Evolutionary conservation across 2,329 filamentous ascomycete species (phyloP).

Genomic region (Fusarium tanahbumbuense): DNA sequence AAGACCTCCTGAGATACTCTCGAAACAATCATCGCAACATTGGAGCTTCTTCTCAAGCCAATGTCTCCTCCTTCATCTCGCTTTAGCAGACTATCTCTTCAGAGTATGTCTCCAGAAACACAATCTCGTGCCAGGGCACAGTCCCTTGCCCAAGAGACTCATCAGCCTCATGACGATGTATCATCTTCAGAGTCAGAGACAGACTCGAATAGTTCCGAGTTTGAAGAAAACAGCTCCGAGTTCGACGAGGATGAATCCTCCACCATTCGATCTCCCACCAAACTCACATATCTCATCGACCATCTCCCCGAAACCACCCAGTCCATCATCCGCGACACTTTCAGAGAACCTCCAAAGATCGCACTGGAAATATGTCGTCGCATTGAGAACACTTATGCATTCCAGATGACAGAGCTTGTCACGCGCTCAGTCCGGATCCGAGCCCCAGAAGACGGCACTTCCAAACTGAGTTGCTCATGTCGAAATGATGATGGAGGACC

Average conservation of each 20-base stretch:
- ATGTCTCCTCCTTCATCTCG: slow-evolving; percentile 46
- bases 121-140: slow-evolving; percentile 28
- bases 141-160: slow-evolving; percentile 9
- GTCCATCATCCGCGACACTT: slow-evolving; percentile 57
- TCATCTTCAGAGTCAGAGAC: slow-evolving; percentile 46
- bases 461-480: slow-evolving; percentile 62
- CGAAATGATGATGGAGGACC: slow-evolving; percentile 49
- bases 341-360: slow-evolving; percentile 62
- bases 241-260: slow-evolving; percentile 48
- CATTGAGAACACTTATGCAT: slow-evolving; percentile 63
- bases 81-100: slow-evolving; percentile 48
- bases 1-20: slow-evolving; percentile 1
- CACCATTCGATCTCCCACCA: slow-evolving; percentile 54
- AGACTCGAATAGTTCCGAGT: slow-evolving; percentile 33
- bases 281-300: slow-evolving; percentile 56
- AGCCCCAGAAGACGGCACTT: slow-evolving; percentile 53
- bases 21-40: background rate
- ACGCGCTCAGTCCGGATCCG: slow-evolving; percentile 64
- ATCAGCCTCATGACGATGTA: slow-evolving; percentile 35
- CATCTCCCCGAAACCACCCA: slow-evolving; percentile 53
- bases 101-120: slow-evolving; percentile 47
- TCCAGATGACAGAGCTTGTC: slow-evolving; percentile 66
- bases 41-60: slow-evolving; percentile 7
- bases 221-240: slow-evolving; percentile 48
- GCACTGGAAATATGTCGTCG: slow-evolving; percentile 62